Percentiles rank a stretch among this genome's conserved stretches.
phyloP scores from a whole-genome alignment of 345 rosid genomes.

The Brassica incana region DNA sequence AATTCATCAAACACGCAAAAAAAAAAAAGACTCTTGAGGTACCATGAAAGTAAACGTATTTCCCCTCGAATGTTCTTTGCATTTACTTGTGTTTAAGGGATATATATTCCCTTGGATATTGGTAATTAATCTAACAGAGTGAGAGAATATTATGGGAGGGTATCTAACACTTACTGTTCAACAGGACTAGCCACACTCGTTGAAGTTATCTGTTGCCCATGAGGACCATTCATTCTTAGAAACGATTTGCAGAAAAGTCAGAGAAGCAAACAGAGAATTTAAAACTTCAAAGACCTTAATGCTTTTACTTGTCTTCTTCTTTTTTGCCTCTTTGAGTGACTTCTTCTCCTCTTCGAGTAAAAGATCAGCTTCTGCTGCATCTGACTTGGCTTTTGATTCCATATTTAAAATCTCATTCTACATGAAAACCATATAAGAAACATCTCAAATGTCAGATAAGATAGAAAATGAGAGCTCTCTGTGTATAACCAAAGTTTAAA shows the following conservation, averaged over 20 bases:
- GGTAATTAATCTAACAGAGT: background rate
- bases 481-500: background rate
- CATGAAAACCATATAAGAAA: background rate
- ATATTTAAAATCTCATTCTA: background rate
- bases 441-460: background rate
- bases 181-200: background rate
- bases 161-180: background rate
- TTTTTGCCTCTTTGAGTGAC: background rate
- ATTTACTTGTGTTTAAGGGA: no score
- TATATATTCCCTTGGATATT: background rate
- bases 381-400: background rate
- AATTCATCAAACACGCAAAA: no score
- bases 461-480: background rate
- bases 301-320: background rate
- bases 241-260: background rate
- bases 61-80: background rate
- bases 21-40: background rate
- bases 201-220: slow-evolving; percentile 21
- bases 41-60: background rate
- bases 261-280: background rate
- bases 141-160: background rate
- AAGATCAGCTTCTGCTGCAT: slow-evolving; percentile 3
- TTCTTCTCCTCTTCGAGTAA: background rate
- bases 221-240: slow-evolving; percentile 6
- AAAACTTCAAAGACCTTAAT: slow-evolving; percentile 16